Evolutionary conservation across 78 protist species (phyloP).

Genomic region (Corallochytrium limacisporum): DNA sequence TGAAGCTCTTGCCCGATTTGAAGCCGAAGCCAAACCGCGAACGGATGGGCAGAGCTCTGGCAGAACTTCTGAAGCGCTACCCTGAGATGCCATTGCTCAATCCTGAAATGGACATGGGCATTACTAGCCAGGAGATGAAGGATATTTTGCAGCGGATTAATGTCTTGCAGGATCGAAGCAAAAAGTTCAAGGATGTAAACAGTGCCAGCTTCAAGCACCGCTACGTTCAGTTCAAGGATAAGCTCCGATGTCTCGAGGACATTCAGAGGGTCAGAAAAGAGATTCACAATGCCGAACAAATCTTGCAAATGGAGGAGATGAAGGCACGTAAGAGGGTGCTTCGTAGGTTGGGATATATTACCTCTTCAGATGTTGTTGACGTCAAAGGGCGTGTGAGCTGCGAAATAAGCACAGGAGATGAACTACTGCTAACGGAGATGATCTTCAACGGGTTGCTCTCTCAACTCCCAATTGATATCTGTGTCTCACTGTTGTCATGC

Average conservation of each 20-base stretch:
- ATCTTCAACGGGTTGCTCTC: slow-evolving; percentile 70
- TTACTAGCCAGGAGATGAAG: not conserved
- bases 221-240: not conserved
- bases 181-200: too few species aligned
- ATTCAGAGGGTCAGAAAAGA: not conserved
- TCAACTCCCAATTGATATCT: not conserved
- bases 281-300: slow-evolving; percentile 25
- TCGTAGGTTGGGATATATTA: slow-evolving; percentile 61
- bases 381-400: slow-evolving; percentile 87
- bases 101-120: slow-evolving; percentile 80
- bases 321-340: slow-evolving; percentile 55
- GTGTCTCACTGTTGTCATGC: slow-evolving; percentile 53
- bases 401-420: slow-evolving; percentile 84
- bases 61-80: too few species aligned
- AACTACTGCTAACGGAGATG: slow-evolving; percentile 77
- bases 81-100: slow-evolving; percentile 65
- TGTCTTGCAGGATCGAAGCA: too few species aligned
- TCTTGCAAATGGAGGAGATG: slow-evolving; percentile 59
- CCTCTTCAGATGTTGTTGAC: slow-evolving; percentile 58
- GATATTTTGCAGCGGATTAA: not conserved
- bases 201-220: slow-evolving; percentile 21
- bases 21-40: too few species aligned
- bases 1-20: too few species aligned
- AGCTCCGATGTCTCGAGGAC: slow-evolving; percentile 3
- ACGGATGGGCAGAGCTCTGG: too few species aligned